Base-by-base conservation (phyloP, 768 basidiomycete genomes). In the Leccinum arenicola region DNA sequence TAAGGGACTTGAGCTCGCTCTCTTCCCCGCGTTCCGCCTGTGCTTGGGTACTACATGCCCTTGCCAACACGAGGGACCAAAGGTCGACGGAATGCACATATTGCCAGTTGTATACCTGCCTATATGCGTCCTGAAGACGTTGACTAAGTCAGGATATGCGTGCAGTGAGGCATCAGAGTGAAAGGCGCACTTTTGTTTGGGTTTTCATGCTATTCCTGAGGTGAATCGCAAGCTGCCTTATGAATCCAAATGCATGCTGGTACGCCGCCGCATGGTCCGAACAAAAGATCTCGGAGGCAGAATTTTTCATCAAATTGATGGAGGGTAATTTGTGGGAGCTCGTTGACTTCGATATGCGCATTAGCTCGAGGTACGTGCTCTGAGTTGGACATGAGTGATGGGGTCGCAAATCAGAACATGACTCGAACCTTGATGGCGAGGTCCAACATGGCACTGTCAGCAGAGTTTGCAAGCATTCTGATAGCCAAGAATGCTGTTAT, bases 71-170 rank as follows among this genome's bases (percentile, higher is more conserved):
- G 45, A 92, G 80, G 43, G 85, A 83, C 97, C 97, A 99, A 68
- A 98, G 98, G 77, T 99, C 97, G 63, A 99, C 78, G 59, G 87
- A 92, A 72, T 99, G 97, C 3, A 88, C 90, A 64, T 89, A 98
- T 76, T 98, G 97, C 97, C 97, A 99, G 75, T 98, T 99, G 76
- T 99, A 97, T 21, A 99, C 96, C 66, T 90, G 88, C 72, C 88
- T 89, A 76, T 90, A 95, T 9, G 93, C 87, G 64, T 98, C 95
- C 88, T 93, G 72, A 35, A 35, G 40, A 60, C 27, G 55, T 49
- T 17, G 11, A 45, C 50, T 23, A 35, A 58, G 50, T 50, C 53
- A 58, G 58, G 50, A 64, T 14, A 64, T 8, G 60, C 58, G 19
- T 3, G 60, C 47, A 21, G 56, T 14, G 45, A 48, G 10, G 23